phyloP scores from a whole-genome alignment of 345 rosid genomes.

The Gossypium rotundifolium region DNA sequence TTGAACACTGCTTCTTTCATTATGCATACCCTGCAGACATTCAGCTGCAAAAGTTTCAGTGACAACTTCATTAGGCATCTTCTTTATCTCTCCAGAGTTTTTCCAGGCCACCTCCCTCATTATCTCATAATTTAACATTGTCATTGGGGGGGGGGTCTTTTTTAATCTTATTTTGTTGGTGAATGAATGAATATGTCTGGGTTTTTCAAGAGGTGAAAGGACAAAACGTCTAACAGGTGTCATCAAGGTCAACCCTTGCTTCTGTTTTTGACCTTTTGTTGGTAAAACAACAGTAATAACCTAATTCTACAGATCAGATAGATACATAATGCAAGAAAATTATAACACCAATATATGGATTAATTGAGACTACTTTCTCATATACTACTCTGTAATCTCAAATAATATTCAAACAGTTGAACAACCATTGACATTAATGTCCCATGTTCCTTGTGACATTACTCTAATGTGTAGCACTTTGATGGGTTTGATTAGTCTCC shows the following conservation, averaged over 20 bases:
- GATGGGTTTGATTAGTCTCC: background rate
- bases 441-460: background rate
- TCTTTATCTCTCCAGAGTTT: background rate
- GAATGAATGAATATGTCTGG: background rate
- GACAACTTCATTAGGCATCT: constrained; percentile 15
- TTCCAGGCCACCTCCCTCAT: no score
- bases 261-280: background rate
- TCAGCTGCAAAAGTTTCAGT: constrained; percentile 40
- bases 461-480: background rate
- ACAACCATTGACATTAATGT: background rate
- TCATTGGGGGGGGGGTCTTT: no score
- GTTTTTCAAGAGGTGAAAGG: background rate
- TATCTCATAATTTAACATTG: no score
- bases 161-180: background rate
- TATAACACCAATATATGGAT: background rate
- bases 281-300: constrained; percentile 6
- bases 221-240: background rate
- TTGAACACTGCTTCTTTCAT: constrained; percentile 1
- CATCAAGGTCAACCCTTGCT: background rate
- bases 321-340: background rate
- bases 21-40: constrained; percentile 16
- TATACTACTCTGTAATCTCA: background rate
- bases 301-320: no score
- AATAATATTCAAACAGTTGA: background rate
- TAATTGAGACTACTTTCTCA: background rate